Evolutionary conservation across 1,284 basidiomycete genomes (phyloP).

Genomic region (Meira miltonrushii): DNA sequence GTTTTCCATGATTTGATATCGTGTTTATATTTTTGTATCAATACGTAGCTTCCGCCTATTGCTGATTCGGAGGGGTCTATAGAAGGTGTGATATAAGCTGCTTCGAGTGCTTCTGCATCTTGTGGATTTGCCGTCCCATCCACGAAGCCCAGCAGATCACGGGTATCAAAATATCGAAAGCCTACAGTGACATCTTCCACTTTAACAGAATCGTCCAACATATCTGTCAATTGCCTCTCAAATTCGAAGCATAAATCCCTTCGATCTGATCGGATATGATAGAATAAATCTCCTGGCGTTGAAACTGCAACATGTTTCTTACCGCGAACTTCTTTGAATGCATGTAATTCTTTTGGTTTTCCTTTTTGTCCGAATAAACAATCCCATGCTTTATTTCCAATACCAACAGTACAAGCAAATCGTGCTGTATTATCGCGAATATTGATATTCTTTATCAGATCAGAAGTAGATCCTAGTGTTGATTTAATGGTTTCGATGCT

Average conservation of each 20-base stretch:
- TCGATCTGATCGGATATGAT: neutral
- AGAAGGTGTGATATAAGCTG: neutral
- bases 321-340: neutral
- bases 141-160: neutral
- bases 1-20: neutral
- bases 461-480: neutral
- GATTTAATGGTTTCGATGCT: neutral
- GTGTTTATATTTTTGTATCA: neutral
- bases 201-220: neutral
- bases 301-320: neutral
- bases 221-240: neutral
- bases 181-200: neutral
- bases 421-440: neutral
- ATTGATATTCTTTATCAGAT: neutral
- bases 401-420: neutral
- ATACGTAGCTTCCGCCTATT: neutral
- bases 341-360: neutral
- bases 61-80: neutral
- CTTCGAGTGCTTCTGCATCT: neutral
- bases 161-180: neutral
- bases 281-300: neutral
- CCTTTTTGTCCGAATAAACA: neutral
- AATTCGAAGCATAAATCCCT: constrained; percentile 1
- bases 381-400: constrained; percentile 1
- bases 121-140: neutral